Evolutionary conservation across 495 filamentous ascomycete species (phyloP).

Genomic region (Jackrogersella minutella): DNA sequence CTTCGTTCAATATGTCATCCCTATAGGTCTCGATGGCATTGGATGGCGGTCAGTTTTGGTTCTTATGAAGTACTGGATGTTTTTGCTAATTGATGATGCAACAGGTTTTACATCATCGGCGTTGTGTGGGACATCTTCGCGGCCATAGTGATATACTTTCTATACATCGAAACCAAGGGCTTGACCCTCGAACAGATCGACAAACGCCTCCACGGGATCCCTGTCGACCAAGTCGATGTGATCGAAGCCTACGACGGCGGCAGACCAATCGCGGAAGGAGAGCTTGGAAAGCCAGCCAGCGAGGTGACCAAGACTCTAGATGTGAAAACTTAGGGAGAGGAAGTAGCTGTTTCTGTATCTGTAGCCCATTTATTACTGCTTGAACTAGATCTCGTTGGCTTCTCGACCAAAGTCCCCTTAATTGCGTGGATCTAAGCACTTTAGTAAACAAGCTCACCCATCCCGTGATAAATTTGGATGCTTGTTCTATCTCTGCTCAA

Average conservation of each 20-base stretch:
- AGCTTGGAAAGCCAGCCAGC: neutral
- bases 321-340: neutral
- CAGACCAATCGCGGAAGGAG: neutral
- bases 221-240: neutral
- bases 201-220: neutral
- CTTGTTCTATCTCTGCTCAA: too few relatives aligned
- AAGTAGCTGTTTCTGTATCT: too few relatives aligned
- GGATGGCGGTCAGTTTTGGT: neutral
- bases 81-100: neutral
- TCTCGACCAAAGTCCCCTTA: too few relatives aligned
- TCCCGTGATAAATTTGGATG: too few relatives aligned
- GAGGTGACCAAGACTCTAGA: neutral
- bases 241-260: neutral
- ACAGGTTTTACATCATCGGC: neutral
- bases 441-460: too few relatives aligned
- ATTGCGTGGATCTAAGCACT: too few relatives aligned
- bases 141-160: neutral
- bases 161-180: neutral
- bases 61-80: neutral
- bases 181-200: neutral
- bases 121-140: neutral
- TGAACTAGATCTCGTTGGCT: too few relatives aligned
- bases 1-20: neutral
- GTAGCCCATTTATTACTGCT: too few relatives aligned
- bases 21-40: neutral